phyloP scores from a whole-genome alignment of 345 rosid genomes.

The Gossypium rotundifolium region DNA sequence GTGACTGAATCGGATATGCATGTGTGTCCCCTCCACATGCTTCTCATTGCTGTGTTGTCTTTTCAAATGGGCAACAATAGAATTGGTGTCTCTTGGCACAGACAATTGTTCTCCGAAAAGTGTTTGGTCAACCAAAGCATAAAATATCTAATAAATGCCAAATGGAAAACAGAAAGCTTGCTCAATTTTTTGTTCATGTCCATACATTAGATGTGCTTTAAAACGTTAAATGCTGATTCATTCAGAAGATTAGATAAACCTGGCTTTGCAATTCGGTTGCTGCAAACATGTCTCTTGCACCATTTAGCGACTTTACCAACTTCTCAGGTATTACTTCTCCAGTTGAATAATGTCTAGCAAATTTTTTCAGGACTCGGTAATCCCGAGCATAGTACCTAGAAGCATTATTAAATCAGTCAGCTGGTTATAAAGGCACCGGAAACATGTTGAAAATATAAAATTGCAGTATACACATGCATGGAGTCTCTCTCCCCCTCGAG shows the following conservation, averaged over 20 bases:
- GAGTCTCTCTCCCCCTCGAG: neutral
- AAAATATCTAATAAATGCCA: constrained; percentile 43
- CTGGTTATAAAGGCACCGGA: neutral
- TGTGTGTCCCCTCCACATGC: constrained; percentile 81
- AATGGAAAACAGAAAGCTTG: constrained; percentile 8
- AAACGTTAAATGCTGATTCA: constrained; percentile 17
- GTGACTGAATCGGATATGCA: constrained; percentile 84
- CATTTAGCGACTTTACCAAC: constrained; percentile 72
- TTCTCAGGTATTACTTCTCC: constrained; percentile 84
- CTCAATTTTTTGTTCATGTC: neutral
- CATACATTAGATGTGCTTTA: neutral
- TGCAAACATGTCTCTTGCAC: constrained; percentile 84
- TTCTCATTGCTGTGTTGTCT: constrained; percentile 70
- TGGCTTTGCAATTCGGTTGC: constrained; percentile 96
- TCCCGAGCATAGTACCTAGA: constrained; percentile 86
- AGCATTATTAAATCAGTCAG: constrained; percentile 16
- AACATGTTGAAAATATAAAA: neutral
- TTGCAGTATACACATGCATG: neutral
- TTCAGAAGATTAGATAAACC: constrained; percentile 35
- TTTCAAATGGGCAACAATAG: constrained; percentile 65
- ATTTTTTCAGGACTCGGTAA: constrained; percentile 69
- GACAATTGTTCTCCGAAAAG: constrained; percentile 68
- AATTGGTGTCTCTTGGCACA: constrained; percentile 40
- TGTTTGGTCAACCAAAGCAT: constrained; percentile 78
- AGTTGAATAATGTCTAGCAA: constrained; percentile 78